phyloP scores from a whole-genome alignment of 2,329 filamentous ascomycete species.

The Colletotrichum endophyticum region DNA sequence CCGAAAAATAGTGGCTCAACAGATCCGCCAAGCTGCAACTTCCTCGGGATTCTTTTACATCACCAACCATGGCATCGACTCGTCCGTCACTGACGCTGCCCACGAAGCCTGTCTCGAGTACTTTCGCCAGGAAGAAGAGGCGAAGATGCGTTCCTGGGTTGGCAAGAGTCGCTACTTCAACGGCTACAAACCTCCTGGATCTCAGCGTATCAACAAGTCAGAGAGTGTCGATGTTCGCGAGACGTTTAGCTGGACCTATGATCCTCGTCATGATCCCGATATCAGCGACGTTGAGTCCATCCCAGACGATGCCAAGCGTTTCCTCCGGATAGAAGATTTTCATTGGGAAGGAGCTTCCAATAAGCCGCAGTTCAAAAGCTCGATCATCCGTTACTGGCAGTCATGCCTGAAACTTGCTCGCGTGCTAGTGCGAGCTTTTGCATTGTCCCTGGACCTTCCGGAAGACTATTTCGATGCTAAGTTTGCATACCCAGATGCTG shows the following conservation, averaged over 20 bases:
- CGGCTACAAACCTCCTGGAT: conserved; percentile 49
- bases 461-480: conserved; percentile 62
- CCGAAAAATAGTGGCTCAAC: conserved; percentile 42
- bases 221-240: conserved; percentile 58
- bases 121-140: conserved; percentile 49
- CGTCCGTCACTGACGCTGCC: conserved; percentile 31
- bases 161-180: conserved; percentile 47
- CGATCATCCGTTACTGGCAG: conserved; percentile 51
- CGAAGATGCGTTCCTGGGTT: conserved; percentile 44
- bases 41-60: conserved; percentile 63
- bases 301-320: conserved; percentile 44
- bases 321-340: conserved; percentile 53
- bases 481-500: conserved; percentile 54
- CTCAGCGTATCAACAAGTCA: conserved; percentile 51
- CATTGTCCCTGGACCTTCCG: conserved; percentile 56
- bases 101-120: conserved; percentile 44
- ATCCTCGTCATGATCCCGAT: conserved; percentile 55
- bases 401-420: conserved; percentile 55
- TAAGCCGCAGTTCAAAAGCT: conserved; percentile 51
- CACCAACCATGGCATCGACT: conserved; percentile 51
- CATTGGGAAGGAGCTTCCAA: conserved; percentile 57
- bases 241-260: conserved; percentile 56
- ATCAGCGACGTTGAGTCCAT: conserved; percentile 43
- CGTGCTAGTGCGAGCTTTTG: conserved; percentile 56
- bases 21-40: conserved; percentile 49